These are phyloP conservation scores for Fallopia convolvulus DNA, from an alignment of 148 eudicot species.

Conservation along the genomic window DNA sequence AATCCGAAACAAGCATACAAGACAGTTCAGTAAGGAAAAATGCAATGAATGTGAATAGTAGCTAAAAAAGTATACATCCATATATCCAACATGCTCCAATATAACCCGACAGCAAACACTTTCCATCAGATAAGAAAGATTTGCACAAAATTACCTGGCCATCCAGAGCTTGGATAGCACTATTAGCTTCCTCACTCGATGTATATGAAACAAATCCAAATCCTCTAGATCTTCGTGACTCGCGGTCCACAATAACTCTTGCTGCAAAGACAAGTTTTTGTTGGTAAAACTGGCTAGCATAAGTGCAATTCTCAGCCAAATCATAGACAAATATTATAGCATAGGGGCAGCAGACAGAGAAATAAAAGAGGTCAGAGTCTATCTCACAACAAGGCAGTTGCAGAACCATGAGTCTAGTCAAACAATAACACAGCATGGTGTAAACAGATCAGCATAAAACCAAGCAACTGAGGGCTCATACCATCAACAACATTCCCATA, in stretches of 20 bases:
- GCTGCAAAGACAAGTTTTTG: conserved; percentile 41
- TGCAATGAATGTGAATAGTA: not conserved
- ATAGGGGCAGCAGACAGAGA: not conserved
- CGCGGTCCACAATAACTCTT: conserved; percentile 73
- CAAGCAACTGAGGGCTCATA: conserved; percentile 10
- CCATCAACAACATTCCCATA: conserved; percentile 84
- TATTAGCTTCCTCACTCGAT: conserved; percentile 65
- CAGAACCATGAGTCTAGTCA: not conserved
- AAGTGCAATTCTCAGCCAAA: not conserved
- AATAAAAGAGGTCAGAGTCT: not conserved
- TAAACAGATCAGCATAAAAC: not conserved
- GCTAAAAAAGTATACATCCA: not conserved
- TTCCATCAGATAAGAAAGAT: not conserved
- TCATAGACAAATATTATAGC: not conserved
- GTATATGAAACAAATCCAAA: conserved; percentile 82
- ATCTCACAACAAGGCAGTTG: not conserved
- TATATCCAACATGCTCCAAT: not conserved
- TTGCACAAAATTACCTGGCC: conserved; percentile 44
- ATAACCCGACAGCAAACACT: not conserved
- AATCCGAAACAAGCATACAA: not conserved
- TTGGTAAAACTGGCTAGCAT: not conserved
- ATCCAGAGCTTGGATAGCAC: conserved; percentile 85
- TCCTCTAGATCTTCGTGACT: conserved; percentile 74
- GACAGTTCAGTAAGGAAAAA: not conserved
- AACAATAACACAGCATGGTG: not conserved